Evolutionary conservation across 176 grass and related monocot species (phyloP).

Genomic region (Eremochloa ophiuroides): DNA sequence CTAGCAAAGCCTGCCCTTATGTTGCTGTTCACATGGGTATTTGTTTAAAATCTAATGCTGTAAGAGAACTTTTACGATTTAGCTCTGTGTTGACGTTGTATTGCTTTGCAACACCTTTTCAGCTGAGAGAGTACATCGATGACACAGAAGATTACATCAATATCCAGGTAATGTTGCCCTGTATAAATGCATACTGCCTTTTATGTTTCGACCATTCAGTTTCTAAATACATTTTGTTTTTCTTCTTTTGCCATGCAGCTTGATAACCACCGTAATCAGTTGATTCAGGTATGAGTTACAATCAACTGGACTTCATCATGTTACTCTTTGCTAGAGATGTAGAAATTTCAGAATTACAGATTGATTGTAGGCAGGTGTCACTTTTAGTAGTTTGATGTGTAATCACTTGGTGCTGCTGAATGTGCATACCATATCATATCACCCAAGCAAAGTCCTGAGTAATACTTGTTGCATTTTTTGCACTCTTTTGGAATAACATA

Average conservation of each 20-base stretch:
- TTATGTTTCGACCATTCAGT: neutral
- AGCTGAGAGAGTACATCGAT: conserved; percentile 97
- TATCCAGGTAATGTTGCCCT: conserved; percentile 69
- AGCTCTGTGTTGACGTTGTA: conserved; percentile 10
- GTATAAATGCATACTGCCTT: neutral
- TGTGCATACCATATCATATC: neutral
- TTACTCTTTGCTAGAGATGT: neutral
- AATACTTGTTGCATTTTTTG: neutral
- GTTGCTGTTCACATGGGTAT: neutral
- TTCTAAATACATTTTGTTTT: conserved; percentile 6
- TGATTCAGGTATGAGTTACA: conserved; percentile 88
- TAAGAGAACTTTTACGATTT: conserved; percentile 2
- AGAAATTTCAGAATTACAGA: neutral
- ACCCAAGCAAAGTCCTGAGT: neutral
- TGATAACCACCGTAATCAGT: conserved; percentile 99
- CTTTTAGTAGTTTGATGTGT: neutral
- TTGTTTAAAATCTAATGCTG: neutral
- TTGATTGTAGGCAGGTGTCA: neutral
- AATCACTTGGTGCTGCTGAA: neutral
- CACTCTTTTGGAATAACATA: neutral
- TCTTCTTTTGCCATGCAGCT: conserved; percentile 42
- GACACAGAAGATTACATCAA: conserved; percentile 99
- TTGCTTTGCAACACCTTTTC: conserved; percentile 39
- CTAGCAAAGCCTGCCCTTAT: neutral
- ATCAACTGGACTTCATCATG: neutral